These are phyloP conservation scores for Artemisia argyi DNA, from an alignment of 129 eudicot species.

Conservation along the genomic window DNA sequence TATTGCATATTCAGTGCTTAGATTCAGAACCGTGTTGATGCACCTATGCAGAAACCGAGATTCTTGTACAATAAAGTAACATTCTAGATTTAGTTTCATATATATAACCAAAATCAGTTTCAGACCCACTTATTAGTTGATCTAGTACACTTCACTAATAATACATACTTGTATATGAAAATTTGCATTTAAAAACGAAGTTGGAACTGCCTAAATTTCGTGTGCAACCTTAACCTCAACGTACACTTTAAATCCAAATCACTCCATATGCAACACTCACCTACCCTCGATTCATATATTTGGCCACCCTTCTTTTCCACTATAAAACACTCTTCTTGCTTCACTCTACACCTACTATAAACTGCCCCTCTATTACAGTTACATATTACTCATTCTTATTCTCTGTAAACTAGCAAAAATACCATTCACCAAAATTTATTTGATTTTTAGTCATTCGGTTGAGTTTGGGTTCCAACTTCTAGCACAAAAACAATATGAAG, in stretches of 20 bases:
- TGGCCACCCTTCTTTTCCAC: conserved; percentile 29
- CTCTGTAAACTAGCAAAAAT: conserved; percentile 18
- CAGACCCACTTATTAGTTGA: no score
- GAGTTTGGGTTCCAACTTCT: not conserved
- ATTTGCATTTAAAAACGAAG: not conserved
- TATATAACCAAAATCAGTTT: no score
- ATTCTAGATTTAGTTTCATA: no score
- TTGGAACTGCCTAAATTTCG: conserved; percentile 25
- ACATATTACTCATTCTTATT: conserved; percentile 5
- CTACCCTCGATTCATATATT: conserved; percentile 34
- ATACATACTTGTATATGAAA: not conserved
- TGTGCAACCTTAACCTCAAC: conserved; percentile 41
- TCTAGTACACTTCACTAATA: not conserved
- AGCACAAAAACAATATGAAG: conserved; percentile 22
- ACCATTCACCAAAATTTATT: not conserved
- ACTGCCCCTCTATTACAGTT: conserved; percentile 18
- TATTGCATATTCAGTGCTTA: no score
- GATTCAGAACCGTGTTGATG: no score
- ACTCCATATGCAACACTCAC: conserved; percentile 36
- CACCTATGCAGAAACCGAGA: no score
- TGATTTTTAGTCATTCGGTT: conserved; percentile 13
- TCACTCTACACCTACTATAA: conserved; percentile 18
- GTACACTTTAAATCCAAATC: conserved; percentile 19
- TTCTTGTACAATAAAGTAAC: no score
- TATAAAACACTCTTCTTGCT: conserved; percentile 29